Evolutionary conservation across 805 yeast species (phyloP).

Genomic region (Barnettozyma californica): DNA sequence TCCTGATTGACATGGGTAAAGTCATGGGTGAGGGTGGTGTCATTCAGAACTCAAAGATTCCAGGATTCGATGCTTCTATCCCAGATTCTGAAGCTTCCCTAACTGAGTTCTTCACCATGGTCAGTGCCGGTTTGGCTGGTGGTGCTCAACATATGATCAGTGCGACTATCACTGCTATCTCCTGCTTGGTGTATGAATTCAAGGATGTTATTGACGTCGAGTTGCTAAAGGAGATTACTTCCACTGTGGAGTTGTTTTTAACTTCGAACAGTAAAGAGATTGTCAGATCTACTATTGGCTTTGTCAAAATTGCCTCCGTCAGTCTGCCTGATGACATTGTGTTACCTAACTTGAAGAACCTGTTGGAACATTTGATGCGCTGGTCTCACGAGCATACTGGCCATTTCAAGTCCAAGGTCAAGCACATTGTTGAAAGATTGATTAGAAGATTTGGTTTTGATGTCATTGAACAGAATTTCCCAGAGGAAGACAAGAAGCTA

Average conservation of each 20-base stretch:
- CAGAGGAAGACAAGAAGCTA: slow-evolving; percentile 83
- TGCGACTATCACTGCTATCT: slow-evolving; percentile 88
- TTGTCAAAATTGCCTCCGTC: slow-evolving; percentile 82
- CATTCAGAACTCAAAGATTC: slow-evolving; percentile 58
- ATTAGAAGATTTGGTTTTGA: slow-evolving; percentile 90
- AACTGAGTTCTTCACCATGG: slow-evolving; percentile 84
- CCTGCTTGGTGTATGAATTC: slow-evolving; percentile 85
- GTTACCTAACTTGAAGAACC: slow-evolving; percentile 54
- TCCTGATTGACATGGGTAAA: slow-evolving; percentile 74
- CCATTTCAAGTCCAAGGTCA: slow-evolving; percentile 87
- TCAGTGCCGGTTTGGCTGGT: slow-evolving; percentile 94
- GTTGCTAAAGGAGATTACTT: slow-evolving; percentile 65
- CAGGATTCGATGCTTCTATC: slow-evolving; percentile 57
- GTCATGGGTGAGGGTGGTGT: slow-evolving; percentile 64
- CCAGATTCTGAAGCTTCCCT: slow-evolving; percentile 65
- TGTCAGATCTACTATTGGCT: slow-evolving; percentile 91
- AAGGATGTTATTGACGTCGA: slow-evolving; percentile 56
- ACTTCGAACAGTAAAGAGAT: slow-evolving; percentile 90
- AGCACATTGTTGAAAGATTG: slow-evolving; percentile 87
- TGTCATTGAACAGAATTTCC: slow-evolving; percentile 73
- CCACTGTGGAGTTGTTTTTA: slow-evolving; percentile 84
- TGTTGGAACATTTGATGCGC: slow-evolving; percentile 69
- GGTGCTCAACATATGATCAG: slow-evolving; percentile 93
- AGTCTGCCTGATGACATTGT: slow-evolving; percentile 77
- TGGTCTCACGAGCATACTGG: slow-evolving; percentile 97